A percentile compares a stretch with the other conserved stretches of the same genome.
Conservation (phyloP, 2,329 filamentous ascomycete species). For the Venturia carpophila region DNA sequence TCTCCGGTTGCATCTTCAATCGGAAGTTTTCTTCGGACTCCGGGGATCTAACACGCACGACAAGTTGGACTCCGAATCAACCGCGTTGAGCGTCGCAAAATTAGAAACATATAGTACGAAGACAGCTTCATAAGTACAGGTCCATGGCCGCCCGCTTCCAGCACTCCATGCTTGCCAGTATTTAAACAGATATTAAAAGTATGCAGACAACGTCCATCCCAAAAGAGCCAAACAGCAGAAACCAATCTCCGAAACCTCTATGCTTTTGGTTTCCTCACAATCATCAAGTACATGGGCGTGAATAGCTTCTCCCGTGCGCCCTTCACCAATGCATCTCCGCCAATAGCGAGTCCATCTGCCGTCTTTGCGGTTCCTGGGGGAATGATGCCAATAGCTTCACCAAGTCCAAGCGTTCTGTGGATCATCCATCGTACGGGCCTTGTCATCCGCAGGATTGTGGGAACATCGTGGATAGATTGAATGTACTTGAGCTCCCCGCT, state of each 20-base stretch:
- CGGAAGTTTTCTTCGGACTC: neutral
- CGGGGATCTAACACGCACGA: neutral
- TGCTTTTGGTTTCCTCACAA: conserved; percentile 53
- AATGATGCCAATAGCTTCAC: conserved; percentile 69
- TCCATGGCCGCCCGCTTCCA: neutral
- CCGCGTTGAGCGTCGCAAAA: neutral
- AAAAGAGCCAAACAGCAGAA: neutral
- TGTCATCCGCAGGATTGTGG: conserved; percentile 84
- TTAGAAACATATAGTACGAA: neutral
- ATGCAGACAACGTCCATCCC: conserved; percentile 2
- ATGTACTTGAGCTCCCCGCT: conserved; percentile 79
- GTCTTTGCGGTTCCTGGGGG: conserved; percentile 87
- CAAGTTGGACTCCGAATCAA: neutral
- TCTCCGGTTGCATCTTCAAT: neutral
- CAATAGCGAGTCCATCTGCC: conserved; percentile 76
- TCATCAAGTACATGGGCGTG: conserved; percentile 55
- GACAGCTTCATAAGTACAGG: neutral
- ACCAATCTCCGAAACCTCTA: neutral
- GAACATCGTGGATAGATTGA: conserved; percentile 67
- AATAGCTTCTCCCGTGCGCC: conserved; percentile 88
- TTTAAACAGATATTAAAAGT: conserved; percentile 5
- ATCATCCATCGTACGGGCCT: conserved; percentile 67
- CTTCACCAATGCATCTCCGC: conserved; percentile 77
- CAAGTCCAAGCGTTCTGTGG: conserved; percentile 66
- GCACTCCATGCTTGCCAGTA: conserved; percentile 1